phyloP scores from a whole-genome alignment of 1,284 basidiomycete species.

The Ustilago nuda region DNA sequence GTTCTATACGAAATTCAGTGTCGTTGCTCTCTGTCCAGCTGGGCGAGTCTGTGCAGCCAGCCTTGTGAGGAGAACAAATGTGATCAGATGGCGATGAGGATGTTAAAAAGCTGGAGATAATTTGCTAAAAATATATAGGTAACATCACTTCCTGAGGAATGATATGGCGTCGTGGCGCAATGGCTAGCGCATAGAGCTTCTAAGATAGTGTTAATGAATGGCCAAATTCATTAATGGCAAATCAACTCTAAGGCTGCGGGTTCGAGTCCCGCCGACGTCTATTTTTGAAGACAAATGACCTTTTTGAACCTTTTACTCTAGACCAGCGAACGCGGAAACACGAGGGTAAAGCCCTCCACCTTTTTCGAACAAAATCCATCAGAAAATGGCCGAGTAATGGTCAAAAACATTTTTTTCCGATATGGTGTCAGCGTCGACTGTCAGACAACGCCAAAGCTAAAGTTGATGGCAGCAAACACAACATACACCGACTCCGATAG shows the following conservation, averaged over 20 bases:
- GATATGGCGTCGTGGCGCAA: conserved; percentile 49
- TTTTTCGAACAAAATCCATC: conserved; percentile 20
- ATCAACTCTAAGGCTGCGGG: conserved; percentile 54
- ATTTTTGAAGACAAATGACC: not conserved
- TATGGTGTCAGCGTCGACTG: too few relatives aligned
- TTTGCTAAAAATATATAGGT: not conserved
- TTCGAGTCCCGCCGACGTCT: conserved; percentile 55
- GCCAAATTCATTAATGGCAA: not conserved
- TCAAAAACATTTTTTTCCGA: not conserved
- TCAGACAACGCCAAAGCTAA: too few relatives aligned
- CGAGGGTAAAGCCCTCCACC: conserved; percentile 7
- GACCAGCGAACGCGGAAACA: conserved; percentile 1
- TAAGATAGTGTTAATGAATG: conserved; percentile 9
- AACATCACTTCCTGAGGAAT: not conserved
- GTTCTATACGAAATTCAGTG: not conserved
- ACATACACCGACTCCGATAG: too few relatives aligned
- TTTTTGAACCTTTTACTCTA: not conserved
- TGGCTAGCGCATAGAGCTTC: conserved; percentile 59
- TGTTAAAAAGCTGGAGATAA: too few relatives aligned
- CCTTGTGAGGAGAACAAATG: not conserved
- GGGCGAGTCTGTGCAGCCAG: not conserved
- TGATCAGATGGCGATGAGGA: not conserved
- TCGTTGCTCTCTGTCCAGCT: not conserved
- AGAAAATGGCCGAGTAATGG: conserved; percentile 11
- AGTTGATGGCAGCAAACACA: too few relatives aligned